Evolutionary conservation across 73 alveolate genomes (phyloP).

Genomic region (Tetrahymena malaccensis): DNA sequence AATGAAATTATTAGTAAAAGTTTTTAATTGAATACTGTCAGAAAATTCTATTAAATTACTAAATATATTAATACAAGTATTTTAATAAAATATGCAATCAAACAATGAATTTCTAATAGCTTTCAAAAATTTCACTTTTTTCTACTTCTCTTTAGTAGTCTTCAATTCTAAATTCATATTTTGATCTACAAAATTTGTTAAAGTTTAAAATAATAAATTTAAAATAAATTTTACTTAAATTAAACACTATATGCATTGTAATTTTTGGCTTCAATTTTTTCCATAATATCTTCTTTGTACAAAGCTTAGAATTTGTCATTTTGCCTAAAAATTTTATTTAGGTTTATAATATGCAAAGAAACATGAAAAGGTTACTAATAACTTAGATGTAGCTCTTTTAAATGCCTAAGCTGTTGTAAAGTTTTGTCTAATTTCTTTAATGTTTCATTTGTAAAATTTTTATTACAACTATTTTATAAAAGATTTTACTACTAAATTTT

Average conservation of each 20-base stretch:
- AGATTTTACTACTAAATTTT: background rate
- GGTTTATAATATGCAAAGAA: background rate
- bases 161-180: background rate
- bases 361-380: background rate
- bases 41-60: too few relatives aligned
- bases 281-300: background rate
- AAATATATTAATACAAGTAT: too few relatives aligned
- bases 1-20: too few relatives aligned
- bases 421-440: background rate
- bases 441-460: background rate
- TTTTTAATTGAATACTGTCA: too few relatives aligned
- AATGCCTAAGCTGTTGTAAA: background rate
- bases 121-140: background rate
- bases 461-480: background rate
- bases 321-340: background rate
- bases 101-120: background rate
- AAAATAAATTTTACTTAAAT: background rate
- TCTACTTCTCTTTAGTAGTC: background rate
- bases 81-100: background rate
- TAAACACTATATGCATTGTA: background rate
- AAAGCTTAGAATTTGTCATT: background rate
- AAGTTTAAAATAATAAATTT: background rate
- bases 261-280: background rate
- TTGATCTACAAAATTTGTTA: background rate
- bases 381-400: background rate